phyloP scores from a whole-genome alignment of 1,284 basidiomycete species.

The Malassezia furfur region DNA sequence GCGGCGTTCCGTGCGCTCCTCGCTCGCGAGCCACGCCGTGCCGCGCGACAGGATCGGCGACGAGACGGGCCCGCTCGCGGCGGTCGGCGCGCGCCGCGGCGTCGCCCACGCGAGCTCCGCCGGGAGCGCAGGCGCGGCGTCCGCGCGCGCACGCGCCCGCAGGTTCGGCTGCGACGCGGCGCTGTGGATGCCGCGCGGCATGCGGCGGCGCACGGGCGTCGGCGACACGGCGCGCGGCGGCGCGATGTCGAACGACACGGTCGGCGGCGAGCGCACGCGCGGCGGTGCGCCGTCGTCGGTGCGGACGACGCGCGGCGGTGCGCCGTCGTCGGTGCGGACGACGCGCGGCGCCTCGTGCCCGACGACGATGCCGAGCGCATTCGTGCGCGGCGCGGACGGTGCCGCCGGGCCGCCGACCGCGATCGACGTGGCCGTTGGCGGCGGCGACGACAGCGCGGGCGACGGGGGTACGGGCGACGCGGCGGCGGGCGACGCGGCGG shows the following conservation, averaged over 20 bases:
- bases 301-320: too few relatives aligned
- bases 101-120: not conserved
- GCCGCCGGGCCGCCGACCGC: not conserved
- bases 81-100: not conserved
- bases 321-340: too few relatives aligned
- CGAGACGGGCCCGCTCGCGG: too few relatives aligned
- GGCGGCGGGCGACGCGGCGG: too few relatives aligned
- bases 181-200: not conserved
- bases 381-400: not conserved
- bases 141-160: not conserved
- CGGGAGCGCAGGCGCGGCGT: not conserved
- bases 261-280: too few relatives aligned
- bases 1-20: not conserved
- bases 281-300: too few relatives aligned
- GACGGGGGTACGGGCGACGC: not conserved
- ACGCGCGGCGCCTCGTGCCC: constrained; percentile 1
- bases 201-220: not conserved
- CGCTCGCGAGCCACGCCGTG: not conserved
- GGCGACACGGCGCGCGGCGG: not conserved
- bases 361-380: constrained; percentile 39
- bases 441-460: not conserved
- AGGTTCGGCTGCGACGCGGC: not conserved
- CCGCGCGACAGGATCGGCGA: not conserved
- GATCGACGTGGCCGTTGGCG: not conserved
- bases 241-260: not conserved